Conservation (phyloP, 1,139 yeast species). For the Candida buenavistaensis region DNA sequence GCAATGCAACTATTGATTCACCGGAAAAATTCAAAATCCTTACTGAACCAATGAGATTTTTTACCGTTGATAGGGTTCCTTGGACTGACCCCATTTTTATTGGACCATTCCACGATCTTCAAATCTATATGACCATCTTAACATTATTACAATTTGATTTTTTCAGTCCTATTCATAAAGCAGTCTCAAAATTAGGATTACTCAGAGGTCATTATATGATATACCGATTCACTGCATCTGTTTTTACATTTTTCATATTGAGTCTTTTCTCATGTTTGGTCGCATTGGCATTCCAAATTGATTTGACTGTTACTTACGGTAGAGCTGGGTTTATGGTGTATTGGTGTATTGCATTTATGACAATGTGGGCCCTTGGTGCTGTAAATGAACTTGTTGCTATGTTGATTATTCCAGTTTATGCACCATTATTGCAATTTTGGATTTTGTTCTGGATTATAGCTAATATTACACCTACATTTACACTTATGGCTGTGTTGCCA, state of each 20-base stretch:
- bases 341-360: conserved; percentile 43
- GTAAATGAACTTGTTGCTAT: conserved; percentile 41
- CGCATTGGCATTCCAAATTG: conserved; percentile 44
- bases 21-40: conserved; percentile 20
- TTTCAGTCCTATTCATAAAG: conserved; percentile 53
- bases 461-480: conserved; percentile 39
- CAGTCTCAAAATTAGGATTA: conserved; percentile 36
- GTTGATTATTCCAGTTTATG: conserved; percentile 30
- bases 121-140: conserved; percentile 70
- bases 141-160: conserved; percentile 60
- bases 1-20: conserved; percentile 12
- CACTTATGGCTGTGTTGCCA: conserved; percentile 36
- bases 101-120: conserved; percentile 75
- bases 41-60: conserved; percentile 38
- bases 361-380: conserved; percentile 46
- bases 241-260: conserved; percentile 34
- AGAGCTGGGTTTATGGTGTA: conserved; percentile 43
- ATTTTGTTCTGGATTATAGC: conserved; percentile 40
- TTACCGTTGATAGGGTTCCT: conserved; percentile 50
- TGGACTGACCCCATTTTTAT: conserved; percentile 47
- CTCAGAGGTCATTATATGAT: conserved; percentile 29
- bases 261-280: conserved; percentile 42
- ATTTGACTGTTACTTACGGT: conserved; percentile 40
- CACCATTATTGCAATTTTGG: conserved; percentile 48
- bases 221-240: conserved; percentile 32